Evolutionary conservation across 2,329 filamentous ascomycete species (phyloP).

Genomic region (Periconia macrospinosa): DNA sequence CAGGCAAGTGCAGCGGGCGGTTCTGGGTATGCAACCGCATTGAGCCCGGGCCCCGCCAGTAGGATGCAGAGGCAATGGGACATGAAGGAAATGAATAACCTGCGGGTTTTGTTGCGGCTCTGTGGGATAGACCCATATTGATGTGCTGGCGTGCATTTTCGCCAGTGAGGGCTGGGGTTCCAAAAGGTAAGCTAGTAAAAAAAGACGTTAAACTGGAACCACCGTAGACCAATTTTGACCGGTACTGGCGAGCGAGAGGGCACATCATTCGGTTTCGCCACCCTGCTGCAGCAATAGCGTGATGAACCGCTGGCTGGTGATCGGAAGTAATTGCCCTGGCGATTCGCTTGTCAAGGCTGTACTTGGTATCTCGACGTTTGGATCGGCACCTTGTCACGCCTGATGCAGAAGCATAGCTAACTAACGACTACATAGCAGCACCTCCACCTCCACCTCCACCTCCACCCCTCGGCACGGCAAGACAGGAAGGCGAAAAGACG

Average conservation of each 20-base stretch:
- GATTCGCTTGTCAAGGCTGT: slow-evolving; percentile 38
- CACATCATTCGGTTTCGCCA: slow-evolving; percentile 39
- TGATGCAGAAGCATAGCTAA: slow-evolving; percentile 36
- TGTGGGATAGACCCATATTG: slow-evolving; percentile 57
- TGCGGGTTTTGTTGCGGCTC: slow-evolving; percentile 48
- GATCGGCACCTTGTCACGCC: slow-evolving; percentile 38
- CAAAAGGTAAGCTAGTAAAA: slow-evolving; percentile 41
- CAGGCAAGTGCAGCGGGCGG: slow-evolving; percentile 43
- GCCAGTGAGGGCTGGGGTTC: slow-evolving; percentile 67
- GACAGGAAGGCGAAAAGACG: slow-evolving; percentile 20
- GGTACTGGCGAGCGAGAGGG: slow-evolving; percentile 35
- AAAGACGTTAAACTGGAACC: slow-evolving; percentile 36
- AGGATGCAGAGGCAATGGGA: slow-evolving; percentile 53
- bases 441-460: too few species aligned
- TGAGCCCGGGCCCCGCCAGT: slow-evolving; percentile 50
- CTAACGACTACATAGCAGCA: slow-evolving; percentile 35
- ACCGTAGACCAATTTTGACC: slow-evolving; percentile 40
- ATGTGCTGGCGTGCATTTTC: slow-evolving; percentile 88
- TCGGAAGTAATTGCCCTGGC: slow-evolving; percentile 30
- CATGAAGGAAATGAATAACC: slow-evolving; percentile 39
- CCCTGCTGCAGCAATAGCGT: slow-evolving; percentile 41
- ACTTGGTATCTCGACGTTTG: slow-evolving; percentile 20
- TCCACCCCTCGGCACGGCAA: slow-evolving; percentile 21
- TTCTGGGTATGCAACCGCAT: slow-evolving; percentile 39
- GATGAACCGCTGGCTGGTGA: slow-evolving; percentile 36